Base-by-base conservation (phyloP, 306 rosid genomes). In the Urtica urens region DNA sequence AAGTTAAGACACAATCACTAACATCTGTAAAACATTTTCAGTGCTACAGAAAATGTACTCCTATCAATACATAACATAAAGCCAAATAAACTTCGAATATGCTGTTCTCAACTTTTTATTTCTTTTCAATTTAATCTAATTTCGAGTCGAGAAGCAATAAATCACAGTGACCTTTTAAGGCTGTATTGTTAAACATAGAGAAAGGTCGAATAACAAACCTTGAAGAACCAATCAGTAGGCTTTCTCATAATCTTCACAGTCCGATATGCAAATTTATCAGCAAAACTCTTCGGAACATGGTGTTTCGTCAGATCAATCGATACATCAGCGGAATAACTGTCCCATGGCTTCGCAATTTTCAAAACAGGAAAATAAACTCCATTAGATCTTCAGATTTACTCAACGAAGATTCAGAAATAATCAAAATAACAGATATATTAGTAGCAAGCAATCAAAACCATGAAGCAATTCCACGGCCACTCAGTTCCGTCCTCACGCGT, bases 391-490 rank as follows among this genome's bases (percentile, higher is more conserved):
- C 46, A 15, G n/a, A n/a, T 13, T 23, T 19, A 9, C 29, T 20
- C 40, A 21, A 6, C 14, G 21, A 29, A 25, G 3, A 10, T 8
- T 48, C 9, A 17, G 21, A 24, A 34, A 37, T 16, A 31, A 1
- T 35, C 10, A 22, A 25, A 44, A 19, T 31, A 51, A 1, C 7
- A 44, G 31, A 18, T 11, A 16, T 25, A 42, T 17, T 5, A 4
- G 10, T 35, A 18, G 9, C 11, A 21, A 37, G 17, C 16, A 15
- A 13, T 1, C 7, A n/a, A n/a, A 10, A 86, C 95, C 87, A 65
- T 75, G 67, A 85, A 85, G 63, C 87, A 75, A 57, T 81, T 85
- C 95, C 95, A 85, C 23, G 95, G 95, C 95, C 95, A 85, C 63
- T 81, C 95, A 2, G 93, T 75, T 1, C 95, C 93, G 51, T 85